These are phyloP conservation scores for Sporothrix curviconia DNA, from an alignment of 2,329 filamentous ascomycete genomes.

Conservation along the genomic window DNA sequence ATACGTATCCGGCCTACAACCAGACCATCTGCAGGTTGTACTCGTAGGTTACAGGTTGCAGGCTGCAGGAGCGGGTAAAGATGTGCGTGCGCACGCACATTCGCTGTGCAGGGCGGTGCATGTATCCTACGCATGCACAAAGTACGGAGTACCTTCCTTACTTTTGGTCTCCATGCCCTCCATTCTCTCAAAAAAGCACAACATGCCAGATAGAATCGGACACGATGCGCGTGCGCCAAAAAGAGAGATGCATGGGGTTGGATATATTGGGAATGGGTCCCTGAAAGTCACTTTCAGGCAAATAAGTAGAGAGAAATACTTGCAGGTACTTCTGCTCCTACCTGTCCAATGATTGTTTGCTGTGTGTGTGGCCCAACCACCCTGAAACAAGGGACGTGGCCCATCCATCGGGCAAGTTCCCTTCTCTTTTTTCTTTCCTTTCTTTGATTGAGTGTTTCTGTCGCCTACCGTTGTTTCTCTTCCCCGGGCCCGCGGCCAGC, in stretches of 20 bases:
- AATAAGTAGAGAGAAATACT: not conserved
- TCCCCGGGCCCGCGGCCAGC: not conserved
- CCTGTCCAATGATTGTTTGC: not conserved
- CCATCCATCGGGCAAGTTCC: conserved; percentile 17
- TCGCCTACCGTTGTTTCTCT: not conserved
- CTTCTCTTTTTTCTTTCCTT: not conserved
- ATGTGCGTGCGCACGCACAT: not conserved
- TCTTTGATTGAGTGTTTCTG: not conserved
- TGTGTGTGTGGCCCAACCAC: conserved; percentile 6
- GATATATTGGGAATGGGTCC: not conserved
- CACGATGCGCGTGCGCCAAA: conserved; percentile 5
- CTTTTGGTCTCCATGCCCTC: too few relatives aligned
- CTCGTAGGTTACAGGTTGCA: not conserved
- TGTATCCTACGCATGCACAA: too few relatives aligned
- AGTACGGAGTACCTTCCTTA: not conserved
- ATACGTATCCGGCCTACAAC: not conserved
- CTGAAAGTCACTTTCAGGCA: not conserved
- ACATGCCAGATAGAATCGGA: conserved; percentile 8
- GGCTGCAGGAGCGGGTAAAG: not conserved
- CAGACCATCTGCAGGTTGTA: too few relatives aligned
- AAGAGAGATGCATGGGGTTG: not conserved
- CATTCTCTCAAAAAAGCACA: too few relatives aligned
- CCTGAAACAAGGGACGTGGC: conserved; percentile 23
- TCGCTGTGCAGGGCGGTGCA: conserved; percentile 6
- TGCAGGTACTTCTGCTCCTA: not conserved